Evolutionary conservation across 805 yeast genomes (phyloP), one percentile per base, ranked within the genome.

Genomic region (Kodamaea sagamina): DNA sequence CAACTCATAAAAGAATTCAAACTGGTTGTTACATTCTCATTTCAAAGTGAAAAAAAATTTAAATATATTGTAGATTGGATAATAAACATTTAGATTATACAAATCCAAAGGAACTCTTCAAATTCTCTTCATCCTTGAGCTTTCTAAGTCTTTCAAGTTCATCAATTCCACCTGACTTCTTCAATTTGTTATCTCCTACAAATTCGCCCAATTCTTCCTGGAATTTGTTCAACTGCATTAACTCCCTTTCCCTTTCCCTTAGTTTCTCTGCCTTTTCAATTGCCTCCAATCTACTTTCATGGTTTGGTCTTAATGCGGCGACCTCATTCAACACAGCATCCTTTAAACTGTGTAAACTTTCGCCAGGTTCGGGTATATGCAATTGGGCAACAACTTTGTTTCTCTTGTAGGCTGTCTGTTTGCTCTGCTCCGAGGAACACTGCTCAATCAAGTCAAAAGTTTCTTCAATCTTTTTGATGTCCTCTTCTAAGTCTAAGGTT

Each of bases 101-200:
- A 13, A 62, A 44, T 4, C 71, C 71, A 42, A 66, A 59, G 4
- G 63, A 55, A 47, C 63, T 76, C 53, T 81, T 81, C 47, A 89
- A 65, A 53, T 86, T 86, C 51, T 83, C 83, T 42, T 75, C 80
- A 62, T 89, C 95, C 50, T 86, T 82, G 47, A 74, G 66, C 51
- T 71, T 73, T 46, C 97, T 72, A 38, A 72, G 51, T 47, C 87
- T 71, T 53, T 92, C 98, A 15, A 87, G 68, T 54, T 89, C 97
- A 48, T 86, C 95, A 15, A 89, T 77, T 1, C 98, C 97, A 4
- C 97, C 97, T 13, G 89, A 78, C 49, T 80, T 84, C 57, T 86
- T 87, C 45, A 92, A 71, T 57, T 76, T 85, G 21, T 79, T 75
- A 32, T 82, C 92, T 5, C 75, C 90, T 6, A 92, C 96, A 71